Conservation (phyloP, 2,329 filamentous ascomycete species). For the Neoarthrinium moseri region DNA sequence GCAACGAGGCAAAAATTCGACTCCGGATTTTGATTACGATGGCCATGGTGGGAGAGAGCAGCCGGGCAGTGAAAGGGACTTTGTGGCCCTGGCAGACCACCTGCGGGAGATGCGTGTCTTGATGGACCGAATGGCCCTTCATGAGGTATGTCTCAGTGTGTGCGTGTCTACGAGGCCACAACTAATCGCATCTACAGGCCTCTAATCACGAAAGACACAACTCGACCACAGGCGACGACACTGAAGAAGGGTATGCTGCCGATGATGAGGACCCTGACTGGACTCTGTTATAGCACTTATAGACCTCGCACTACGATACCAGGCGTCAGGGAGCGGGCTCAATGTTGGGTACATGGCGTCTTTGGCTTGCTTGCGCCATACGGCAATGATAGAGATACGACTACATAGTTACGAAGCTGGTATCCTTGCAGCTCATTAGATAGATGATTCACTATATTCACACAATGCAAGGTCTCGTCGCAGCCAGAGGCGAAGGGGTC, state of each 20-base stretch:
- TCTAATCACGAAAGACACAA: slow-evolving; percentile 6
- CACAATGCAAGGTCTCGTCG: too few relatives aligned
- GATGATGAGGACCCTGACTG: slow-evolving; percentile 8
- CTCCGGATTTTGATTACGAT: background rate
- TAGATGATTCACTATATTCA: too few relatives aligned
- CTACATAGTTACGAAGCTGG: too few relatives aligned
- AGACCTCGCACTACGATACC: too few relatives aligned
- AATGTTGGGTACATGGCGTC: too few relatives aligned
- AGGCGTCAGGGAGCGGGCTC: too few relatives aligned
- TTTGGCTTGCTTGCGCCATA: too few relatives aligned
- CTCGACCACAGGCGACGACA: background rate
- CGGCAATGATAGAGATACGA: too few relatives aligned
- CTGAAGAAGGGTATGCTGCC: background rate
- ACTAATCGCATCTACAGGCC: background rate
- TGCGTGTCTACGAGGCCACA: too few relatives aligned
- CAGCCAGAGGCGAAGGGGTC: too few relatives aligned
- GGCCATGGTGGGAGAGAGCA: slow-evolving; percentile 4
- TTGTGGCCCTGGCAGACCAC: slow-evolving; percentile 12
- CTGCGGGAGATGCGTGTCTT: slow-evolving; percentile 15
- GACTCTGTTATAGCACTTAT: slow-evolving; percentile 9
- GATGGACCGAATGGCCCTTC: slow-evolving; percentile 13
- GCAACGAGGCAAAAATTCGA: background rate
- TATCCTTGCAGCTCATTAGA: too few relatives aligned
- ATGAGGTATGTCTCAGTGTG: slow-evolving; percentile 8
- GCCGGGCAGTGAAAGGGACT: background rate